phyloP scores from a whole-genome alignment of 805 yeast species.

The Candida koratica region DNA sequence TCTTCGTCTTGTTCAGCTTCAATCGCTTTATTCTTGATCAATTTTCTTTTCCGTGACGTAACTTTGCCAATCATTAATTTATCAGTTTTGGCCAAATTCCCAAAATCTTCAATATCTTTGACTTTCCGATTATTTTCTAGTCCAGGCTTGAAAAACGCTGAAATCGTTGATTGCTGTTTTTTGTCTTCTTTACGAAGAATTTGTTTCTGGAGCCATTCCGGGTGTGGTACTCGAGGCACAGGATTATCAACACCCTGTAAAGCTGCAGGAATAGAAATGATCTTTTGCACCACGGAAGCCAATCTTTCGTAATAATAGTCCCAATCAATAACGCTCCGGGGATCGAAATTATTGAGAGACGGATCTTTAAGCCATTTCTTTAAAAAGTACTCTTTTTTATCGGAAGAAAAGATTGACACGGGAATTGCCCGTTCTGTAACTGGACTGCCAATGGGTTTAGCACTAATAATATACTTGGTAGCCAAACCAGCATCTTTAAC shows the following conservation, averaged over 20 bases:
- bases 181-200: conserved; percentile 60
- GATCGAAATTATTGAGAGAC: conserved; percentile 74
- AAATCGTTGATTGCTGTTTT: conserved; percentile 65
- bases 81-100: conserved; percentile 27
- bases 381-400: conserved; percentile 69
- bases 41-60: conserved; percentile 44
- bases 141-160: conserved; percentile 51
- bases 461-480: conserved; percentile 87
- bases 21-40: conserved; percentile 15
- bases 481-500: conserved; percentile 94
- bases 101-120: conserved; percentile 74
- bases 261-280: conserved; percentile 96
- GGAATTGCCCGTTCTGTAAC: conserved; percentile 97
- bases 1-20: conserved; percentile 45
- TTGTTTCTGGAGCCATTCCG: conserved; percentile 80
- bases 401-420: conserved; percentile 91
- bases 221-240: conserved; percentile 90
- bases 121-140: conserved; percentile 38
- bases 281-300: conserved; percentile 90
- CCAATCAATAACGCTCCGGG: conserved; percentile 91
- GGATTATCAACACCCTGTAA: conserved; percentile 84
- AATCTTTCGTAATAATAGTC: conserved; percentile 83
- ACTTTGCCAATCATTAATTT: conserved; percentile 44
- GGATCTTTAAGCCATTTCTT: conserved; percentile 86
- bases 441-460: conserved; percentile 78